Evolutionary conservation across 805 yeast species (phyloP).

Genomic region (Yarrowia hollandica): DNA sequence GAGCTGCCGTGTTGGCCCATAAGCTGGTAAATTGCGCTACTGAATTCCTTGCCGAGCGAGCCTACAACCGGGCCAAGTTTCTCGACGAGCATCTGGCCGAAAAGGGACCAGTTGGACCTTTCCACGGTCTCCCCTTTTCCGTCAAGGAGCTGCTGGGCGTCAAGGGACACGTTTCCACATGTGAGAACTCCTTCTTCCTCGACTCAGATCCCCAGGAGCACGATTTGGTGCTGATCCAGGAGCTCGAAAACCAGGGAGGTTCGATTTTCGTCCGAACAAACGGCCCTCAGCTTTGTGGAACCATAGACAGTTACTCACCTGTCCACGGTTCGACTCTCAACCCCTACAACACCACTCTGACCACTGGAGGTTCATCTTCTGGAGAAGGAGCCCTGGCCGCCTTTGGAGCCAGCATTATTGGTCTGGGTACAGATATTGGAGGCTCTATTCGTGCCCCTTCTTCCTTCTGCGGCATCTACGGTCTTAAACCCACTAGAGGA

Average conservation of each 20-base stretch:
- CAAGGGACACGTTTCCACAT: constrained; percentile 50
- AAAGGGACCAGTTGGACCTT: constrained; percentile 57
- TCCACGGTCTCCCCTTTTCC: constrained; percentile 68
- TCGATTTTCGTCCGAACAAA: constrained; percentile 57
- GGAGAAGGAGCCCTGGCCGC: constrained; percentile 56
- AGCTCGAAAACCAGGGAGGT: constrained; percentile 51
- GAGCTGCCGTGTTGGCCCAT: constrained; percentile 59
- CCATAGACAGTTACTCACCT: constrained; percentile 49
- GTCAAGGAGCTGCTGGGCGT: constrained; percentile 54
- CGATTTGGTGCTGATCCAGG: constrained; percentile 45
- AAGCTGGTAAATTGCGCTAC: constrained; percentile 49
- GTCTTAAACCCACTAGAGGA: constrained; percentile 49
- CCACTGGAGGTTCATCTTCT: constrained; percentile 59
- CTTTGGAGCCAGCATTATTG: constrained; percentile 51
- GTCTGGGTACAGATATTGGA: constrained; percentile 56
- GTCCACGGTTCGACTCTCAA: constrained; percentile 51
- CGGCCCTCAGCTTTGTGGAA: constrained; percentile 53
- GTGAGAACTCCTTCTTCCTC: constrained; percentile 45
- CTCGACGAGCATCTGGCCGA: constrained; percentile 53
- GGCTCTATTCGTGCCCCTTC: constrained; percentile 56
- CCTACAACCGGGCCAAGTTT: constrained; percentile 54
- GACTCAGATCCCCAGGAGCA: constrained; percentile 41
- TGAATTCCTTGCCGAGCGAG: constrained; percentile 56
- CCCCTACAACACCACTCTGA: constrained; percentile 48
- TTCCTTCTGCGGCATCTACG: constrained; percentile 49